Percentiles rank a stretch among this genome's conserved stretches.
Conservation (phyloP, 202 grass and related monocot genomes). For the Carex arenaria region DNA sequence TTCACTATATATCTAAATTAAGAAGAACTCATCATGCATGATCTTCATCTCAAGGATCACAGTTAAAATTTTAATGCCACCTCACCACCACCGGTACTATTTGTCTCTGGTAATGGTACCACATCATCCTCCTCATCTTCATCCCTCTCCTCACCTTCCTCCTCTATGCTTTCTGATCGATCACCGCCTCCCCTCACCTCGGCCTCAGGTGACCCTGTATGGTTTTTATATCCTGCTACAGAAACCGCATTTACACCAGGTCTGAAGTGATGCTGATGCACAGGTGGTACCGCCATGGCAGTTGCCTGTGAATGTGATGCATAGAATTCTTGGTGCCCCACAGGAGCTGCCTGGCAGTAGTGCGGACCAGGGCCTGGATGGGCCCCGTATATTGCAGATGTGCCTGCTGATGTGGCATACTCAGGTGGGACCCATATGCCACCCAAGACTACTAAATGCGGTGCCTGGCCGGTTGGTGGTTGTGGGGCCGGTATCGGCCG, state of each 20-base stretch:
- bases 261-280: slow-evolving; percentile 35
- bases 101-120: slow-evolving; percentile 7
- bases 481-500: slow-evolving; percentile 51
- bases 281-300: slow-evolving; percentile 20
- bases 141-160: slow-evolving; percentile 62
- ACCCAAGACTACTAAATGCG: slow-evolving; percentile 84
- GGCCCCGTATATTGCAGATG: slow-evolving; percentile 55
- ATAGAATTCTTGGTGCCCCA: slow-evolving; percentile 62
- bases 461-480: slow-evolving; percentile 23
- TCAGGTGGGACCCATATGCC: slow-evolving; percentile 94
- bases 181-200: slow-evolving; percentile 51
- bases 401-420: slow-evolving; percentile 57
- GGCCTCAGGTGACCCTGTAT: slow-evolving; percentile 35
- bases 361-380: slow-evolving; percentile 54
- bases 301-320: slow-evolving; percentile 27
- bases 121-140: slow-evolving; percentile 35
- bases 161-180: slow-evolving; percentile 67
- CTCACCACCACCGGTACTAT: background rate
- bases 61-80: slow-evolving; percentile 37
- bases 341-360: slow-evolving; percentile 44
- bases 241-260: slow-evolving; percentile 31
- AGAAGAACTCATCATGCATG: background rate
- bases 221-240: slow-evolving; percentile 26
- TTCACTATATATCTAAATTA: background rate
- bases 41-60: background rate